Conservation (phyloP, 2,329 filamentous ascomycete species). For the Colletotrichum chlorophyti region DNA sequence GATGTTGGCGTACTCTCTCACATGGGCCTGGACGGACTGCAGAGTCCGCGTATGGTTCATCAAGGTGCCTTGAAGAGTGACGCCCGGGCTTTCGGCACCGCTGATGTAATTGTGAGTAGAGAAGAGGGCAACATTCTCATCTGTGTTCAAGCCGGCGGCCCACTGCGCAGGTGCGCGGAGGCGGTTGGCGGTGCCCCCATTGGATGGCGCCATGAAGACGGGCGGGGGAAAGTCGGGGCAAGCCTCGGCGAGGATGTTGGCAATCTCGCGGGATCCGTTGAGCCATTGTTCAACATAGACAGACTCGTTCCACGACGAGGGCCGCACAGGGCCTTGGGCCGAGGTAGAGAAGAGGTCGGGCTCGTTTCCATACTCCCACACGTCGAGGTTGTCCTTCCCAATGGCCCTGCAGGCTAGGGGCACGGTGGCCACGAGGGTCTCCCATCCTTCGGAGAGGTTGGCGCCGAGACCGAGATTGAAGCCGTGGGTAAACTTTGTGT, state of each 20-base stretch:
- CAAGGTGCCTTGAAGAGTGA: constrained; percentile 67
- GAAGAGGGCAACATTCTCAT: constrained; percentile 57
- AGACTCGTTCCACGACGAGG: constrained; percentile 58
- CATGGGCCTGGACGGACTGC: constrained; percentile 53
- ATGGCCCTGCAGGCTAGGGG: constrained; percentile 64
- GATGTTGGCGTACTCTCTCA: constrained; percentile 53
- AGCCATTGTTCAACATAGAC: constrained; percentile 65
- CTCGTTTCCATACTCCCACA: constrained; percentile 71
- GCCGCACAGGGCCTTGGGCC: constrained; percentile 57
- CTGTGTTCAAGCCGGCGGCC: constrained; percentile 57
- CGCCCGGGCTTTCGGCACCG: constrained; percentile 63
- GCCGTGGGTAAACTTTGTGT: constrained; percentile 64
- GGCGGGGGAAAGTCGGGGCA: constrained; percentile 57
- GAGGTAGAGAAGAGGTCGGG: constrained; percentile 64
- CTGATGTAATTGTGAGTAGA: constrained; percentile 71
- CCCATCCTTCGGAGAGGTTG: constrained; percentile 57
- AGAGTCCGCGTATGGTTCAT: constrained; percentile 67
- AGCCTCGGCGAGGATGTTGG: constrained; percentile 46
- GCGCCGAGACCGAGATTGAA: constrained; percentile 64
- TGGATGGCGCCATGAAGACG: constrained; percentile 64
- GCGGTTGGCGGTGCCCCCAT: constrained; percentile 58
- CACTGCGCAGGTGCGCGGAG: constrained; percentile 58
- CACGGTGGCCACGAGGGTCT: constrained; percentile 60
- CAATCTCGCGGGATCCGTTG: constrained; percentile 58
- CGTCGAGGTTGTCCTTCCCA: constrained; percentile 54